These are phyloP conservation scores for Neonectria coccinea DNA, from an alignment of 2,329 filamentous ascomycete species.

Conservation along the genomic window DNA sequence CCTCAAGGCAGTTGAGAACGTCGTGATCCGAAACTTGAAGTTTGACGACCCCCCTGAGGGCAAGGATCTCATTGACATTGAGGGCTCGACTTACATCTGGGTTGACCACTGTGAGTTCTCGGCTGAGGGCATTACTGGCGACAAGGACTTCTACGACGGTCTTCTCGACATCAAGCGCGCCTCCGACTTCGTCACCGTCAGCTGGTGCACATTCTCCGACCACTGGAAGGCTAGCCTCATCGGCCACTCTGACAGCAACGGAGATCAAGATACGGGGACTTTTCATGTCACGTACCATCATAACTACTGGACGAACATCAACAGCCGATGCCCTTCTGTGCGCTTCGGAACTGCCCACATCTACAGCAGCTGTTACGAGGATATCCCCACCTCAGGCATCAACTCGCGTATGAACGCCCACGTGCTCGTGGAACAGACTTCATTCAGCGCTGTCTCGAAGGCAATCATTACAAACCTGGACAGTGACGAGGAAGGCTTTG, in stretches of 20 bases:
- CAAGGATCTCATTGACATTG: slow-evolving; percentile 59
- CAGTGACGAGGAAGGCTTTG: slow-evolving; percentile 58
- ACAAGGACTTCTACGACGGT: slow-evolving; percentile 73
- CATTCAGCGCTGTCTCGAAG: slow-evolving; percentile 58
- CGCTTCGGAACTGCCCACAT: slow-evolving; percentile 71
- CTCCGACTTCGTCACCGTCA: slow-evolving; percentile 63
- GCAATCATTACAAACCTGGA: slow-evolving; percentile 57
- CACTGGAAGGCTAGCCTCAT: slow-evolving; percentile 73
- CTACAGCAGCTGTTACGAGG: slow-evolving; percentile 64
- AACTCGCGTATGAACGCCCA: slow-evolving; percentile 66
- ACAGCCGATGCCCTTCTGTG: slow-evolving; percentile 60
- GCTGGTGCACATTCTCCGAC: slow-evolving; percentile 42
- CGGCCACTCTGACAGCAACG: slow-evolving; percentile 66
- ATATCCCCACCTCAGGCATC: slow-evolving; percentile 60
- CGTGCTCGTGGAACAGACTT: slow-evolving; percentile 64
- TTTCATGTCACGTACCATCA: slow-evolving; percentile 68
- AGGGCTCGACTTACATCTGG: slow-evolving; percentile 63
- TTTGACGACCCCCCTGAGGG: slow-evolving; percentile 58
- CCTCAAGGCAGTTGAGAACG: slow-evolving; percentile 59
- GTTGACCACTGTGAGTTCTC: slow-evolving; percentile 69
- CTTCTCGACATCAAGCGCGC: slow-evolving; percentile 69
- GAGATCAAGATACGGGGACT: slow-evolving; percentile 64
- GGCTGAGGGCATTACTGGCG: slow-evolving; percentile 60
- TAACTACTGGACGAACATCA: slow-evolving; percentile 68
- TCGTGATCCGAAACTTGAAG: slow-evolving; percentile 64